These are phyloP conservation scores for Scortechinia acanthostroma DNA, from an alignment of 2,329 filamentous ascomycete genomes.

Conservation along the genomic window DNA sequence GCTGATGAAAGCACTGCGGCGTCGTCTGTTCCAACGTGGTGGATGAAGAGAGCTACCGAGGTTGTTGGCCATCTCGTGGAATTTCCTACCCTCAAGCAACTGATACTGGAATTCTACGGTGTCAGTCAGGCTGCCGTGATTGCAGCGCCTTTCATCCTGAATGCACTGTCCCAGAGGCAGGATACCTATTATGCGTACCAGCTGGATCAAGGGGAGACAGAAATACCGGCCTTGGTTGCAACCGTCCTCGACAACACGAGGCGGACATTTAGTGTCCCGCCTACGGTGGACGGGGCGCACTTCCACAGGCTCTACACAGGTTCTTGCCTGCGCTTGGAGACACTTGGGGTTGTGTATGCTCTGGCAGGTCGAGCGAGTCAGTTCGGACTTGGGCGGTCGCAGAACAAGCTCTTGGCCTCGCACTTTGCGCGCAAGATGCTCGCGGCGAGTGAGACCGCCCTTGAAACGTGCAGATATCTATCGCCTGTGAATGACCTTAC, in stretches of 20 bases:
- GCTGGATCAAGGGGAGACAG: too few relatives aligned
- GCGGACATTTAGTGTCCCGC: not conserved
- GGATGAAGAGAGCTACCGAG: not conserved
- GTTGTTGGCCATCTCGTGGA: not conserved
- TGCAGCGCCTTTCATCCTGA: slow-evolving; percentile 20
- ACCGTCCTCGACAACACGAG: not conserved
- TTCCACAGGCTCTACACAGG: slow-evolving; percentile 27
- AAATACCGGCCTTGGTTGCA: not conserved
- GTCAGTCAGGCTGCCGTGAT: slow-evolving; percentile 20
- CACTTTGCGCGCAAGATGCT: not conserved
- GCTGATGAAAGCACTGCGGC: slow-evolving; percentile 8
- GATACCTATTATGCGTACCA: too few relatives aligned
- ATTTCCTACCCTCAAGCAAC: slow-evolving; percentile 2
- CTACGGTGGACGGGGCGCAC: slow-evolving; percentile 11
- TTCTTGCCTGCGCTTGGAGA: slow-evolving; percentile 23
- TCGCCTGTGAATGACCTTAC: slow-evolving; percentile 26
- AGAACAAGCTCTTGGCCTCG: not conserved
- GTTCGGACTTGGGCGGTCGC: not conserved
- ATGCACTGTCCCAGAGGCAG: slow-evolving; percentile 12
- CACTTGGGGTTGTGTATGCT: slow-evolving; percentile 23
- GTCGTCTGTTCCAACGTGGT: not conserved
- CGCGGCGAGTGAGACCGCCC: slow-evolving; percentile 21
- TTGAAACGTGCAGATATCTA: slow-evolving; percentile 24
- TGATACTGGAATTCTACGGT: slow-evolving; percentile 12
- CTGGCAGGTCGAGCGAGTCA: slow-evolving; percentile 17